Conservation (phyloP, 441 rosid genomes). For the Bruguiera hainesii region DNA sequence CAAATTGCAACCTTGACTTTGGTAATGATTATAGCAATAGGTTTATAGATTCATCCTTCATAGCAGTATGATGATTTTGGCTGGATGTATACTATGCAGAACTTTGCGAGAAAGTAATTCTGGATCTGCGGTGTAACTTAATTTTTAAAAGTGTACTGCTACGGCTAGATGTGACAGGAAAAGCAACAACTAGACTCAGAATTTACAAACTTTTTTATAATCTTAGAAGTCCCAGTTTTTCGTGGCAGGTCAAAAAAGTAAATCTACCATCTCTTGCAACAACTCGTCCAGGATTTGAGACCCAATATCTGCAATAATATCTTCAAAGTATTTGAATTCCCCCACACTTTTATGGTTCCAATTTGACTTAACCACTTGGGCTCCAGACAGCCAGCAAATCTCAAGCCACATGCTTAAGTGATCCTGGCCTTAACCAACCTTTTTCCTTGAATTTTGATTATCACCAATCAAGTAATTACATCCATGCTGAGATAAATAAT, state of each 20-base stretch:
- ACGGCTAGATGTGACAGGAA: no score
- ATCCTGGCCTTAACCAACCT: constrained; percentile 9
- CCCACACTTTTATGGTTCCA: constrained; percentile 28
- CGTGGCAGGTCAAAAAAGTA: constrained; percentile 16
- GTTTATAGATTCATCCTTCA: no score
- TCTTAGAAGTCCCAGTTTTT: constrained; percentile 22
- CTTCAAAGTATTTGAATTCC: constrained; percentile 38
- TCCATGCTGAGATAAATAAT: constrained; percentile 14
- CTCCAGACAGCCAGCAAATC: constrained; percentile 35
- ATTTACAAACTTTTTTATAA: constrained; percentile 8
- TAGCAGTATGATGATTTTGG: no score
- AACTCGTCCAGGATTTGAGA: constrained; percentile 42
- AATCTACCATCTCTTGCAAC: constrained; percentile 48
- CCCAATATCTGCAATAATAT: constrained; percentile 40
- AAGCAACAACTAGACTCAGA: not conserved
- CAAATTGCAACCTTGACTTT: not conserved
- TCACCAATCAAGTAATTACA: constrained; percentile 23
- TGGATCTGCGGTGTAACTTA: not conserved
- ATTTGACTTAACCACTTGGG: constrained; percentile 28
- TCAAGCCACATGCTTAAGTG: constrained; percentile 32
- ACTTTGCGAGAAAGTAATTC: no score
- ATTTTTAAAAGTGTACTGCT: not conserved
- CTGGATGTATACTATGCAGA: no score
- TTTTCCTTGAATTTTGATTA: constrained; percentile 16
- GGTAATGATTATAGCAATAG: no score